Conservation (phyloP, 257 asterid species). For the Ehretia macrophylla region DNA sequence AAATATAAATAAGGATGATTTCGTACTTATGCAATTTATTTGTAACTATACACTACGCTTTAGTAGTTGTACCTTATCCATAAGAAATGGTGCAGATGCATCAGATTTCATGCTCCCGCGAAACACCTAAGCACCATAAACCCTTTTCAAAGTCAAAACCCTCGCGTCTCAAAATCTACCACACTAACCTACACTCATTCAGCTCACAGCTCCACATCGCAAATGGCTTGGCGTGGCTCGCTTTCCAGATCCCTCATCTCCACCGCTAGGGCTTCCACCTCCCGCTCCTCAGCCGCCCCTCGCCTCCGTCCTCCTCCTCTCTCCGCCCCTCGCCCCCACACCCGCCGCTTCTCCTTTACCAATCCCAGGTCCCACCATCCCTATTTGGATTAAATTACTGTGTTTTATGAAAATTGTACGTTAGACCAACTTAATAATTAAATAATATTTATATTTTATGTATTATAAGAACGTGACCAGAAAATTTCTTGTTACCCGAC, state of each 20-base stretch:
- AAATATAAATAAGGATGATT: too few species aligned
- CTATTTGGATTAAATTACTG: too few species aligned
- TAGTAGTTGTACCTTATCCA: not conserved
- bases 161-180: constrained; percentile 13
- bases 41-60: too few species aligned
- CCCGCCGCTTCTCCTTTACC: constrained; percentile 70
- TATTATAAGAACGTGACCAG: too few species aligned
- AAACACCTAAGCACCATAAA: constrained; percentile 22
- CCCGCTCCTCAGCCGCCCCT: constrained; percentile 59
- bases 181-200: not conserved
- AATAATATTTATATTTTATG: too few species aligned
- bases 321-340: constrained; percentile 51
- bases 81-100: not conserved
- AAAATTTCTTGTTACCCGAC: too few species aligned
- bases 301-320: constrained; percentile 54
- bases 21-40: too few species aligned
- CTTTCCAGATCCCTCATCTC: constrained; percentile 63
- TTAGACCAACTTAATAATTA: too few species aligned
- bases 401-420: too few species aligned
- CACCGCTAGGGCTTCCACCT: constrained; percentile 63
- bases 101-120: constrained; percentile 12
- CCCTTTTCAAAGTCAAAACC: constrained; percentile 33
- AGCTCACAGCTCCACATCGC: not conserved
- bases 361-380: constrained; percentile 56
- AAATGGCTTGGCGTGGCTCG: constrained; percentile 95